Conservation (phyloP, 257 asterid genomes). For the Petrea volubilis region DNA sequence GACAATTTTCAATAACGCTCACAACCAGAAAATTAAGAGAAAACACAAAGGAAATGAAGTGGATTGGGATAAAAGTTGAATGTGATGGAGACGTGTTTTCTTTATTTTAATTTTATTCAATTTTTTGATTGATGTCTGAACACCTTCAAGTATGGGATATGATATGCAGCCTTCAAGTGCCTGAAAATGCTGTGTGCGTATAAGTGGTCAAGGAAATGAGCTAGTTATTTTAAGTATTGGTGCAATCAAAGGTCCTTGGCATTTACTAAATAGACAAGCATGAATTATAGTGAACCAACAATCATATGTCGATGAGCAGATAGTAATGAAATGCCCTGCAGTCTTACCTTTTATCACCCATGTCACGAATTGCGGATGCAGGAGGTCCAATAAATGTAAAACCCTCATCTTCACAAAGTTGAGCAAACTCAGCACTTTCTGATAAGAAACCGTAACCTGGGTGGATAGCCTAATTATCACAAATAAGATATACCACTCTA, state of each 20-base stretch:
- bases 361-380: slow-evolving; percentile 92
- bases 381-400: slow-evolving; percentile 93
- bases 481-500: slow-evolving; percentile 39
- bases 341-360: slow-evolving; percentile 95
- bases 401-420: slow-evolving; percentile 84
- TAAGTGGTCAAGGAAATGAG: neutral
- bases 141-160: neutral
- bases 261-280: neutral
- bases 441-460: slow-evolving; percentile 99
- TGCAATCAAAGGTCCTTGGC: slow-evolving; percentile 6
- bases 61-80: neutral
- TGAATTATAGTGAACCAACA: neutral
- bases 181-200: neutral
- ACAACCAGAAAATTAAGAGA: neutral
- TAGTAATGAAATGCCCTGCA: slow-evolving; percentile 1
- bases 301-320: neutral
- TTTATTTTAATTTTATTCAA: neutral
- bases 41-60: neutral
- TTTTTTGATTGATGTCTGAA: neutral
- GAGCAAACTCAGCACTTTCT: slow-evolving; percentile 93
- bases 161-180: neutral
- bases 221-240: neutral
- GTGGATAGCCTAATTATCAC: slow-evolving; percentile 91
- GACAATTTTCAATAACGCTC: slow-evolving; percentile 3
- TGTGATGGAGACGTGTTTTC: neutral